phyloP scores from a whole-genome alignment of 345 rosid genomes.

The Pistacia vera region DNA sequence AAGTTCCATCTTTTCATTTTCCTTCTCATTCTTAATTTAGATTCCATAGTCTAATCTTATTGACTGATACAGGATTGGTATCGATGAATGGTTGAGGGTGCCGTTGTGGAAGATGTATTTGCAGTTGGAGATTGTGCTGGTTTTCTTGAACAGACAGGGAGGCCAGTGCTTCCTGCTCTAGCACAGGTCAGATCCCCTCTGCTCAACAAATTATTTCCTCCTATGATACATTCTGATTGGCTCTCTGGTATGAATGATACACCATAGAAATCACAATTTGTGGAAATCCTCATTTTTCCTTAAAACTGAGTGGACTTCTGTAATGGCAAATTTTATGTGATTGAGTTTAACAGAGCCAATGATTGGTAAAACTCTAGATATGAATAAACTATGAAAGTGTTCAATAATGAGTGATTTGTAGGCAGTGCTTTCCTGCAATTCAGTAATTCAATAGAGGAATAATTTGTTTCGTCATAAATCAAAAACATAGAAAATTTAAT shows the following conservation, averaged over 20 bases:
- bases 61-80: conserved; percentile 50
- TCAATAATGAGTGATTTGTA: too few relatives aligned
- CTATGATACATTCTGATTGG: background rate
- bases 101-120: conserved; percentile 66
- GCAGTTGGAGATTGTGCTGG: conserved; percentile 80
- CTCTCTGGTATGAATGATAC: background rate
- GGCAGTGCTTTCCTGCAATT: too few relatives aligned
- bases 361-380: too few relatives aligned
- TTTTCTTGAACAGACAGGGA: conserved; percentile 70
- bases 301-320: background rate
- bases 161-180: conserved; percentile 69
- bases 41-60: background rate
- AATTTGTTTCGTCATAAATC: too few relatives aligned
- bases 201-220: background rate
- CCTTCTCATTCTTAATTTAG: background rate
- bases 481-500: too few relatives aligned
- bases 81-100: conserved; percentile 63
- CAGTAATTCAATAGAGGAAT: too few relatives aligned
- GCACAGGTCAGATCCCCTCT: conserved; percentile 54
- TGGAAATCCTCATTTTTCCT: background rate
- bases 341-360: too few relatives aligned
- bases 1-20: background rate
- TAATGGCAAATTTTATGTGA: too few relatives aligned
- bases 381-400: too few relatives aligned
- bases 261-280: background rate